Conservation (phyloP, 495 filamentous ascomycete species). For the Aspergillus baeticus region DNA sequence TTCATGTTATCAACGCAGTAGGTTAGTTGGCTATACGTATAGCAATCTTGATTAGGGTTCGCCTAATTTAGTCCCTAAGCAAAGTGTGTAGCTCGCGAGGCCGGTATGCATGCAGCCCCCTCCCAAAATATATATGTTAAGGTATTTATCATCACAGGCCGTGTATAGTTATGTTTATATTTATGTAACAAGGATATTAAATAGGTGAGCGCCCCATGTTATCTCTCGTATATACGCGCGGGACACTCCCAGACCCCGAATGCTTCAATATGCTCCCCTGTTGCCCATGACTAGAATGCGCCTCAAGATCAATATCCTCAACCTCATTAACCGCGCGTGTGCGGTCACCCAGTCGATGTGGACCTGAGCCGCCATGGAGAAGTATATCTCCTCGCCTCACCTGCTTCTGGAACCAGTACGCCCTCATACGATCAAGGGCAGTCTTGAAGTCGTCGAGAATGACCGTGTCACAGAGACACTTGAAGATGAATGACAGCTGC, state of each 20-base stretch:
- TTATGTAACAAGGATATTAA: neutral
- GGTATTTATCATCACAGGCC: neutral
- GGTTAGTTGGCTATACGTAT: too few relatives aligned
- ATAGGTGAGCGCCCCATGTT: neutral
- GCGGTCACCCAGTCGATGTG: neutral
- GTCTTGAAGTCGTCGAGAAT: conserved; percentile 65
- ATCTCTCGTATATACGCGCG: conserved; percentile 14
- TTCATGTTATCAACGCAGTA: too few relatives aligned
- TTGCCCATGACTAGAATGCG: neutral
- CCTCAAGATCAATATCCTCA: conserved; percentile 2
- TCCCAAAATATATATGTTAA: too few relatives aligned
- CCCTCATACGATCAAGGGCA: conserved; percentile 42
- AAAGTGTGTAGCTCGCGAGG: too few relatives aligned
- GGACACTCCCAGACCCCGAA: neutral
- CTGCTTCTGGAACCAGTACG: conserved; percentile 27
- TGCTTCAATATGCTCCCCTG: neutral
- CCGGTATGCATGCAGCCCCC: too few relatives aligned
- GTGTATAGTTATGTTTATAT: neutral
- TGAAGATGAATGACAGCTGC: conserved; percentile 55
- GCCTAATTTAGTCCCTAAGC: too few relatives aligned
- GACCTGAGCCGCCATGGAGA: neutral
- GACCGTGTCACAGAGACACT: conserved; percentile 57
- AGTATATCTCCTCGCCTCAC: conserved; percentile 13
- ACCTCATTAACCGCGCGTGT: neutral
- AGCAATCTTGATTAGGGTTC: too few relatives aligned